Base-by-base conservation (phyloP, 371 early-diverging fungal species). In the Saksenaea oblongispora region DNA sequence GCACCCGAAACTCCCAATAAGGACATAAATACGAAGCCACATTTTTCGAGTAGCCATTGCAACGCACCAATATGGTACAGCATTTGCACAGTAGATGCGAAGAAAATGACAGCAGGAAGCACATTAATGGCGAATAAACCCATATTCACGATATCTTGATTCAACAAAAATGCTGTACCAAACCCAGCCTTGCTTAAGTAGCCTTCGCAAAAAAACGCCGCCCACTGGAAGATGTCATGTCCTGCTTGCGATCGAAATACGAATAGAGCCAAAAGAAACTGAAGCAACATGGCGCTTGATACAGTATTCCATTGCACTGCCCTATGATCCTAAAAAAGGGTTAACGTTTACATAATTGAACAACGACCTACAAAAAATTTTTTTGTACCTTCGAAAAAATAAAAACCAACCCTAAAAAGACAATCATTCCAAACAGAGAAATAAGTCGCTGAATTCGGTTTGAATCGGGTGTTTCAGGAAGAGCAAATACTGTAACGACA, bases 71-170 rank as follows among this genome's bases (percentile, higher is more conserved):
- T 70, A 76, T 92, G 94, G 84, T 93, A 94, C 62, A 94, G 75
- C 61, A 91, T 85, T 60, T 93, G 91, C 53, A 95, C 91, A 58
- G 94, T 86, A 37, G 95, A 79, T 54, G 91, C 90, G 77, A 96
- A 95, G 62, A 94, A 91, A 58, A 96, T 85, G 56, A 95, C 81
- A 53, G 93, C 91, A 15, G 96, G 95, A 44, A 95, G 82, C 18
- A 94, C 92, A 17, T 78, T 66, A 59, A 88, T 67, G 34, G 88
- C 91, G 69, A 96, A 93, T 27, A 82, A 64, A 14, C 66, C 56
- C 0, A 71, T 60, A 7, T 77, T 67, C 17, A 68, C 79, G 15
- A 78, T 59, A 18, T 61, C 69, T 11, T 73, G 72, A 35, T 91
- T 90, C 66, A 93, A 84, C 39, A 96, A 65, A 70, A 93, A 93